Conservation (phyloP, 1,284 basidiomycete genomes). For the Mycena sp. region DNA sequence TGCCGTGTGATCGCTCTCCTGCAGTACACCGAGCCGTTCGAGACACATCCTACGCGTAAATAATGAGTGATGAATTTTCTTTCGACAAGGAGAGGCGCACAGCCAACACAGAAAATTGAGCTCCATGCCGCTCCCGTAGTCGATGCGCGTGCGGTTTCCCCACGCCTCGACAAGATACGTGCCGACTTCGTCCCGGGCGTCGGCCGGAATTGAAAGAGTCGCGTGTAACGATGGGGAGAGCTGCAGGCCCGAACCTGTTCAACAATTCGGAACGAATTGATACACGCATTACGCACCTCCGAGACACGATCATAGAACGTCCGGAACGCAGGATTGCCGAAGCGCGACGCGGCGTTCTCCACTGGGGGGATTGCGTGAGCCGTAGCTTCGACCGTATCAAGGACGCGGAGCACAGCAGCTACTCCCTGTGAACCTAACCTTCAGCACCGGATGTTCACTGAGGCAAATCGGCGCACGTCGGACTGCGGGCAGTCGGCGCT, state of each 20-base stretch:
- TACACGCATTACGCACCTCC: constrained; percentile 59
- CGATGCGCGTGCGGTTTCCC: constrained; percentile 93
- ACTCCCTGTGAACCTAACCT: constrained; percentile 63
- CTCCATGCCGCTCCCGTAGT: constrained; percentile 99
- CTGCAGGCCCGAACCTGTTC: constrained; percentile 35
- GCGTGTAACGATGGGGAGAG: constrained; percentile 60
- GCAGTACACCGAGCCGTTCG: constrained; percentile 78
- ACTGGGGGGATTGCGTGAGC: constrained; percentile 85
- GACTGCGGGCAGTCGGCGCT: constrained; percentile 70
- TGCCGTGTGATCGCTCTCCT: constrained; percentile 76
- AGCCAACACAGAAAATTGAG: constrained; percentile 98
- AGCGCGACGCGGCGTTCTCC: constrained; percentile 91
- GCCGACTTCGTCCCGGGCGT: constrained; percentile 75
- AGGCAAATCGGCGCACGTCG: constrained; percentile 56
- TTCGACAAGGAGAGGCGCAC: constrained; percentile 61
- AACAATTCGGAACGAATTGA: constrained; percentile 1
- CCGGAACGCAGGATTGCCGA: constrained; percentile 97
- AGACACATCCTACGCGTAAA: constrained; percentile 72
- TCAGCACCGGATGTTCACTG: constrained; percentile 20
- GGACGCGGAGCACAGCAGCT: constrained; percentile 66
- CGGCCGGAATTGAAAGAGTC: constrained; percentile 67
- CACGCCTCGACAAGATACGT: constrained; percentile 90
- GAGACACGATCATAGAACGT: constrained; percentile 88
- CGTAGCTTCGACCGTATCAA: constrained; percentile 77
- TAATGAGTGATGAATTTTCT: too few species aligned